Conservation (phyloP, 805 yeast species). For the Spencermartinsiella europaea region DNA sequence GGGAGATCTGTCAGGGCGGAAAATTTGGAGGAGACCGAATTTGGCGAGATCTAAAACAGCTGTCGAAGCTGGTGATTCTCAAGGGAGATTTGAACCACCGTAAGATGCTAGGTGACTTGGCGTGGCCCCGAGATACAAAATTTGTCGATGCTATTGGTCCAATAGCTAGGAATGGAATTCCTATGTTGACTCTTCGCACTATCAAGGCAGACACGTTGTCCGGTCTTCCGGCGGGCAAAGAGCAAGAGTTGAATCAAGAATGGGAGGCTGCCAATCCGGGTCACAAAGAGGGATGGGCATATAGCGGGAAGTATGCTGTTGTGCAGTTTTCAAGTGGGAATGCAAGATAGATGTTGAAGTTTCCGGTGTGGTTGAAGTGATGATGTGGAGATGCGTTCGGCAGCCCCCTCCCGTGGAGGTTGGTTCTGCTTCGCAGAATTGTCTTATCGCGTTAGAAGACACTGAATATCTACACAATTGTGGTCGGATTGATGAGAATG, state of each 20-base stretch:
- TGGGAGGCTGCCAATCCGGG: slow-evolving; percentile 52
- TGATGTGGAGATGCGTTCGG: neutral
- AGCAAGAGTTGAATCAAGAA: slow-evolving; percentile 55
- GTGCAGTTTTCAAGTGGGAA: slow-evolving; percentile 52
- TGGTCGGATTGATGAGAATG: no score
- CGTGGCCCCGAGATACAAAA: slow-evolving; percentile 79
- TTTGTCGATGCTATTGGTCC: slow-evolving; percentile 66
- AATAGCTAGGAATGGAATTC: slow-evolving; percentile 58
- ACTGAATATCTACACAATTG: no score
- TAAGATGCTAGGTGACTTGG: slow-evolving; percentile 84
- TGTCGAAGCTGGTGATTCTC: slow-evolving; percentile 69
- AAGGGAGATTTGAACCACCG: slow-evolving; percentile 97
- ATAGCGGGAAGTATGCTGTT: slow-evolving; percentile 93
- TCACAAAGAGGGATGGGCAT: slow-evolving; percentile 70
- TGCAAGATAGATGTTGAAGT: slow-evolving; percentile 3
- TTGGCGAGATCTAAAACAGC: slow-evolving; percentile 49
- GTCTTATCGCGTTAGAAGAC: no score
- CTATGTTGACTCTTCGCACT: slow-evolving; percentile 75
- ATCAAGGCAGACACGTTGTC: slow-evolving; percentile 95
- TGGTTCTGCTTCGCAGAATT: neutral
- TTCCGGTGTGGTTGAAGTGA: neutral
- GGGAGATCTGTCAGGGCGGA: slow-evolving; percentile 56
- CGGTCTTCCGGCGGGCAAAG: slow-evolving; percentile 66
- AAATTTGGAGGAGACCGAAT: slow-evolving; percentile 54
- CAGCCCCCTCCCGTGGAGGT: no score